These are phyloP conservation scores for Pharnaceum exiguum DNA, from an alignment of 148 eudicot genomes.

Conservation along the genomic window DNA sequence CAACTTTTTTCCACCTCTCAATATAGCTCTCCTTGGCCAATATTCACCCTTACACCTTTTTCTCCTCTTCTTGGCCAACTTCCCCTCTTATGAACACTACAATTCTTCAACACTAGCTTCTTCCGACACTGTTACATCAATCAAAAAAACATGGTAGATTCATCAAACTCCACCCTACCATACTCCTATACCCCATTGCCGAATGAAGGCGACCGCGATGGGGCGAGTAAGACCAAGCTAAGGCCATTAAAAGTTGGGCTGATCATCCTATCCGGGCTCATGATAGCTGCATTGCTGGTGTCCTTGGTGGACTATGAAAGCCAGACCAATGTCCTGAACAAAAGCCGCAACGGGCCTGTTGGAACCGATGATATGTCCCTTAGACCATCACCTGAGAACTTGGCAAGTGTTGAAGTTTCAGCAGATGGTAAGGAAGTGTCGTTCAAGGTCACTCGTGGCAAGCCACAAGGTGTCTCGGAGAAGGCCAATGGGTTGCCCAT, in stretches of 20 bases:
- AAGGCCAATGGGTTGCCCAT: slow-evolving; percentile 29
- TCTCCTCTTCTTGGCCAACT: background rate
- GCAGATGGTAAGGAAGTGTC: slow-evolving; percentile 5
- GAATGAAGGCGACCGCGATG: background rate
- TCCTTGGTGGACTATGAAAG: slow-evolving; percentile 10
- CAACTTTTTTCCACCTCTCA: background rate
- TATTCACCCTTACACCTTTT: background rate
- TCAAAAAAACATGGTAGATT: slow-evolving; percentile 10
- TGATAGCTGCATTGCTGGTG: slow-evolving; percentile 26
- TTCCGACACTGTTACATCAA: background rate
- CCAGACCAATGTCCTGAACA: background rate
- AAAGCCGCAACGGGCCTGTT: background rate
- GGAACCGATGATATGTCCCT: background rate
- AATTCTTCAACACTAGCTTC: background rate
- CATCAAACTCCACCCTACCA: slow-evolving; percentile 17
- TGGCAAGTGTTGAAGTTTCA: slow-evolving; percentile 1
- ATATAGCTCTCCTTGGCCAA: background rate
- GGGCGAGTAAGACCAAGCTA: background rate
- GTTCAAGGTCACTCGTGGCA: slow-evolving; percentile 40
- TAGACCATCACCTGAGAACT: slow-evolving; percentile 17
- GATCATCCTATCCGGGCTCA: slow-evolving; percentile 23
- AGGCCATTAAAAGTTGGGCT: slow-evolving; percentile 18
- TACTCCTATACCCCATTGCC: slow-evolving; percentile 28
- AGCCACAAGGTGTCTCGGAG: slow-evolving; percentile 50
- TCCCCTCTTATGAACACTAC: background rate